Evolutionary conservation across 352 stramenopile genomes (phyloP), one percentile per base, ranked within the genome.

Genomic region (Phytophthora lateralis): DNA sequence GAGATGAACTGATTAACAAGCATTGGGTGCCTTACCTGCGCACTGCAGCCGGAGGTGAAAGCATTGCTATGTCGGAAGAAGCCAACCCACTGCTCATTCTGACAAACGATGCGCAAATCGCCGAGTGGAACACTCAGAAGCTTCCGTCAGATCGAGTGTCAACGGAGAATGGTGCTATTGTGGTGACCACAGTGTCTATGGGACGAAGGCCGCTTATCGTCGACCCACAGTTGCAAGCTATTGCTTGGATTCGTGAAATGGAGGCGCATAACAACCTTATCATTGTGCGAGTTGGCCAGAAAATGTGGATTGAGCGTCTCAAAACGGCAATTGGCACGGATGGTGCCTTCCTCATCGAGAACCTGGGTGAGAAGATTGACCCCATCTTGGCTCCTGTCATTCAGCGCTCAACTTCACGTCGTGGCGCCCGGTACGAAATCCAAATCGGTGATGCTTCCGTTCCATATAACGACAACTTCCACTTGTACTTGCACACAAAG

Each of bases 401-500:
- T 56, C 94, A 98, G 66, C 90, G 94, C 10, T 97, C 93, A 6
- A 97, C 92, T 12, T 98, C 96, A 45, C 95, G 97, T 44, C 84
- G 93, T 44, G 94, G 94, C 37, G 88, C 91, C 5, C 95, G 94
- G 15, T 93, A 97, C 61, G 97, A 98, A 63, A 96, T 98, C 58
- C 97, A 98, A 67, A 89, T 98, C 18, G 93, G 94, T 21, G 94
- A 98, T 66, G 95, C 91, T 1, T 96, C 96, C 8, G 90, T 98
- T 18, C 90, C 96, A 24, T 98, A 98, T 68, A 96, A 98, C 52
- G 88, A 96, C 53, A 91, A 97, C 35, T 98, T 98, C 69, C 82
- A 89, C 30, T 72, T 98, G 44, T 98, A 97, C 53, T 55, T 98
- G 44, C 93, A 98, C 75, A 98, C 93, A n/a, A 98, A 98, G 65